Base-by-base conservation (phyloP, 306 rosid genomes). In the Gastrolobium bilobum region DNA sequence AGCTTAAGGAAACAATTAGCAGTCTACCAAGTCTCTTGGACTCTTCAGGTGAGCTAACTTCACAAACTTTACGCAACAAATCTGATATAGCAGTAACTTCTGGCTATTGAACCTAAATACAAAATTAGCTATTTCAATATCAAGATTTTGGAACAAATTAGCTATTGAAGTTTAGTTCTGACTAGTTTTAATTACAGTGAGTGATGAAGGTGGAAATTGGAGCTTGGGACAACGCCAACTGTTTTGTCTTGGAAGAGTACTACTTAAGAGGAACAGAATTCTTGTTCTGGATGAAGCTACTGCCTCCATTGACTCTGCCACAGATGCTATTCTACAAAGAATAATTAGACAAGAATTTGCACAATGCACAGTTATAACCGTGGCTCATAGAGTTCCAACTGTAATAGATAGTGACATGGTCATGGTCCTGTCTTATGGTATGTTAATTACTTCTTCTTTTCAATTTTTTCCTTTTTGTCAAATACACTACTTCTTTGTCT, bases 141-240 rank as follows among this genome's bases (percentile, higher is more conserved):
- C 6, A 38, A 38, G 42, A 38, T 38, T 38, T 38, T 38, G 6
- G 42, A 38, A 38, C 52, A 46, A 46, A 13, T 8, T 3, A 1
- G 52, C 42, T 46, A 46, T 46, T 8, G 52, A 2, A 44, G 56
- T 75, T 30, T 61, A 29, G 35, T 31, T 61, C 51, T 75, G 42
- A 34, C 11, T 6, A 35, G 0, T 62, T 35, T 6, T 51, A 79
- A 52, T 20, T 10, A 29, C 81, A 89, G 93, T 90, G 79, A 86
- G 88, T 62, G 90, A 87, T 77, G 95, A 90, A 87, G 95, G 97
- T 4, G 93, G 79, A 65, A 88, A 92, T 38, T 90, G 95, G 95
- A 92, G 93, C 6, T 79, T 81, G 3, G 95, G 95, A 66, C 95
- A 92, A 29, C 77, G 89, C n/a, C 95, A 89, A 67, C 89, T 92